Percentiles rank a stretch among this genome's conserved stretches.
Evolutionary conservation across 768 basidiomycete species (phyloP).

Genomic region (Amanita inopinata): DNA sequence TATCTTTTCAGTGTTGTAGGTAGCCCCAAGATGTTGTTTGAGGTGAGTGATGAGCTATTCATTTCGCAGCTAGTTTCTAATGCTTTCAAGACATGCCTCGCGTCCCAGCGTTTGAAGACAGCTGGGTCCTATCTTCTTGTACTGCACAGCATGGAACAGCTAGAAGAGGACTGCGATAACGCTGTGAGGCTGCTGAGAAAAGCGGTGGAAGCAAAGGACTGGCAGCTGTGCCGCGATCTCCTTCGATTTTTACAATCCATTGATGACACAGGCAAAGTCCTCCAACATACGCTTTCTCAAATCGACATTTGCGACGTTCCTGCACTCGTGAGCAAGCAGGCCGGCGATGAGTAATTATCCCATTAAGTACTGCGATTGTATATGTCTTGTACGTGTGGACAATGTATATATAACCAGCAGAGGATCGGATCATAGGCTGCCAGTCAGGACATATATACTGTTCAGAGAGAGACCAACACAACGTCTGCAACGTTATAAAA

Average conservation of each 20-base stretch:
- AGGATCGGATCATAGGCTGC: too few species aligned
- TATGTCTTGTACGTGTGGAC: too few species aligned
- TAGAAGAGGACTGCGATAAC: conserved; percentile 71
- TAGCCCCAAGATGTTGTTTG: conserved; percentile 83
- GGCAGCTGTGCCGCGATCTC: conserved; percentile 86
- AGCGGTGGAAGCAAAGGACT: conserved; percentile 73
- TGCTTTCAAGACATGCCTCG: conserved; percentile 55
- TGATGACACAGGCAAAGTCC: conserved; percentile 72
- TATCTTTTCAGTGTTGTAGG: conserved; percentile 86
- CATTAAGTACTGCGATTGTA: too few species aligned
- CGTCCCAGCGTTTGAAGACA: conserved; percentile 66
- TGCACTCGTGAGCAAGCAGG: too few species aligned
- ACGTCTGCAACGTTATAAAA: too few species aligned
- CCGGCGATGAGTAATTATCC: too few species aligned
- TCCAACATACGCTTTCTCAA: conserved; percentile 50
- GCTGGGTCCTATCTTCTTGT: conserved; percentile 91
- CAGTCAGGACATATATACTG: too few species aligned
- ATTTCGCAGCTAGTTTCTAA: not conserved
- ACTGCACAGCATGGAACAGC: conserved; percentile 85
- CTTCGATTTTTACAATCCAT: conserved; percentile 88
- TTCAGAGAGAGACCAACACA: too few species aligned
- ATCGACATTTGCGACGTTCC: conserved; percentile 14
- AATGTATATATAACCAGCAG: too few species aligned
- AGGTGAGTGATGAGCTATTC: conserved; percentile 38
- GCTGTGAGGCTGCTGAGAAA: conserved; percentile 70